These are phyloP conservation scores for Calonectria pseudoturangicola DNA, from an alignment of 2,329 filamentous ascomycete genomes.

Conservation along the genomic window DNA sequence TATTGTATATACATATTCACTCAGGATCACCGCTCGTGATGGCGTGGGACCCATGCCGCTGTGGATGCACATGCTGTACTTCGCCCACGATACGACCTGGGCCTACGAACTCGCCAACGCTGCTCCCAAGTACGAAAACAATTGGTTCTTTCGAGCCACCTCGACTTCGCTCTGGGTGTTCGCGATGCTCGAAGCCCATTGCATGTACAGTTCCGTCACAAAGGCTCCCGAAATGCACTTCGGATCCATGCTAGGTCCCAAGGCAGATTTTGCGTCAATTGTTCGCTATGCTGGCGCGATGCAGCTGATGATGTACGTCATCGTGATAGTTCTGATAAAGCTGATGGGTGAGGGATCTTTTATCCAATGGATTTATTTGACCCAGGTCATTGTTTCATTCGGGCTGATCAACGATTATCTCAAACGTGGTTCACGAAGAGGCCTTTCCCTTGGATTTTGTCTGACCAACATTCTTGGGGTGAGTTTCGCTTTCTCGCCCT, in stretches of 20 bases:
- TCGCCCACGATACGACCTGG: conserved; percentile 32
- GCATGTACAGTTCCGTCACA: neutral
- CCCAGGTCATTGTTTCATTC: conserved; percentile 32
- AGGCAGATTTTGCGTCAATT: neutral
- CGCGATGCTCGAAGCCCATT: conserved; percentile 27
- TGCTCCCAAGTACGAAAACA: conserved; percentile 2
- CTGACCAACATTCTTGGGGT: conserved; percentile 30
- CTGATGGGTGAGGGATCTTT: conserved; percentile 32
- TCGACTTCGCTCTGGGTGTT: conserved; percentile 9
- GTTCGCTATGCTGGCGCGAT: neutral
- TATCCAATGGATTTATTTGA: conserved; percentile 31
- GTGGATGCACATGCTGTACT: conserved; percentile 33
- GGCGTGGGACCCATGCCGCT: conserved; percentile 35
- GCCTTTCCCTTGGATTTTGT: conserved; percentile 28
- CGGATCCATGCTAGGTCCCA: neutral
- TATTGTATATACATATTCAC: conserved; percentile 35
- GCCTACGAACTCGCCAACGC: neutral
- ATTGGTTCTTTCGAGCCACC: conserved; percentile 30
- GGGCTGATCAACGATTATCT: conserved; percentile 33
- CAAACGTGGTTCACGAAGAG: conserved; percentile 22
- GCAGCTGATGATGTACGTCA: conserved; percentile 22
- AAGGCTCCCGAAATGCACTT: conserved; percentile 21
- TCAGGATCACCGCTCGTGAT: conserved; percentile 27
- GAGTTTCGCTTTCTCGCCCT: conserved; percentile 37
- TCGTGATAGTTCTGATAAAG: neutral